These are phyloP conservation scores for Acer negundo DNA, from an alignment of 345 rosid genomes.

Conservation along the genomic window DNA sequence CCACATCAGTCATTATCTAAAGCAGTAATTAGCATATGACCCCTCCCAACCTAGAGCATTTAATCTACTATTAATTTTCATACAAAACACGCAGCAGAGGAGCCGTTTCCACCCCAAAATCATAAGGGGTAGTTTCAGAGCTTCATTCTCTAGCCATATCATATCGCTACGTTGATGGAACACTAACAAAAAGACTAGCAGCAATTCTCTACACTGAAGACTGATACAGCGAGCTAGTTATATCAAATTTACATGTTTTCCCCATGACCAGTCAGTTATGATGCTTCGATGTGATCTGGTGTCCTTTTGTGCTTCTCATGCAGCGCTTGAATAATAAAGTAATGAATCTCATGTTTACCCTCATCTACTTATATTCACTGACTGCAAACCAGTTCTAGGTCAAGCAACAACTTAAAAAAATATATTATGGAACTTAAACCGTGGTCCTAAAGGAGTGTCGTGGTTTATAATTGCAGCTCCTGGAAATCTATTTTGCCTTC, in stretches of 20 bases:
- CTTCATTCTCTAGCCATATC: neutral
- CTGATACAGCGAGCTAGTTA: neutral
- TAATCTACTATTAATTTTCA: slow-evolving; percentile 10
- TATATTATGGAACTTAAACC: neutral
- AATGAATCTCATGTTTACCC: neutral
- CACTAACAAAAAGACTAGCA: neutral
- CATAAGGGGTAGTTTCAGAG: slow-evolving; percentile 1
- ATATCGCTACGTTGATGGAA: neutral
- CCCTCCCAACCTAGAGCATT: neutral
- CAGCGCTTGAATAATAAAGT: neutral
- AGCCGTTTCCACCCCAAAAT: neutral
- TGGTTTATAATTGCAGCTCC: neutral
- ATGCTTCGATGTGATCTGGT: neutral
- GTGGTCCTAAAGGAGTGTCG: neutral
- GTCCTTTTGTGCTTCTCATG: neutral
- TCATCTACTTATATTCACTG: neutral
- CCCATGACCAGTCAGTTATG: neutral
- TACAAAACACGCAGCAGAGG: neutral
- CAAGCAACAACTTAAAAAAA: neutral
- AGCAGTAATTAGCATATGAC: neutral
- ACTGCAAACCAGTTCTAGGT: neutral
- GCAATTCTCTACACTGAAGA: neutral
- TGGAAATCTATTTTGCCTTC: neutral
- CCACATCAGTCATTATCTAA: neutral
- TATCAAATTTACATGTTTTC: neutral